Evolutionary conservation across 192 early-diverging fungal species (phyloP).

Genomic region (Jimgerdemannia flammicorona): DNA sequence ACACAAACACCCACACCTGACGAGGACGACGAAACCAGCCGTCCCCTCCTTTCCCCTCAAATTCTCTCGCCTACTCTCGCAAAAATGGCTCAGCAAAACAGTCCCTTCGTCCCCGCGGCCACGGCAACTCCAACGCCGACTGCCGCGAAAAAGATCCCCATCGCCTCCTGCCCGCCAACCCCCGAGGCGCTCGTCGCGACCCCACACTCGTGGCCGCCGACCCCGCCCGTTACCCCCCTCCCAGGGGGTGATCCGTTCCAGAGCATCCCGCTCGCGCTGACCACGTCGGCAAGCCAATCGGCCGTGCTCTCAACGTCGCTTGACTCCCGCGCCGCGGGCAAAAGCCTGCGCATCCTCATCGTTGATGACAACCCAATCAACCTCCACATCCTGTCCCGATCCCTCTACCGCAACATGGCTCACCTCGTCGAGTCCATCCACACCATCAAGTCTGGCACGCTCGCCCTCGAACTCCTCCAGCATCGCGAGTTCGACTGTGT

Average conservation of each 20-base stretch:
- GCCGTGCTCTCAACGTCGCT: slow-evolving; percentile 14
- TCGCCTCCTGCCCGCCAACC: slow-evolving; percentile 2
- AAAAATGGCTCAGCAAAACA: not conserved
- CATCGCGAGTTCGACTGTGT: slow-evolving; percentile 50
- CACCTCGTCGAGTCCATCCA: slow-evolving; percentile 38
- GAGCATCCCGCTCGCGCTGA: slow-evolving; percentile 28
- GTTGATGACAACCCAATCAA: slow-evolving; percentile 71
- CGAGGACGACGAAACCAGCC: not conserved
- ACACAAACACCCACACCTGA: not conserved
- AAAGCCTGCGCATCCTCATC: slow-evolving; percentile 44
- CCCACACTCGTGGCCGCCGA: slow-evolving; percentile 16
- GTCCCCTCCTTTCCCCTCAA: not conserved
- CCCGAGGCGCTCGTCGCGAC: slow-evolving; percentile 5
- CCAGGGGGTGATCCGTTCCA: slow-evolving; percentile 15
- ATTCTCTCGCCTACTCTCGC: not conserved
- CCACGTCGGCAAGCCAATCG: slow-evolving; percentile 23
- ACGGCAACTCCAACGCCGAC: not conserved
- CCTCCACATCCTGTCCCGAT: slow-evolving; percentile 51
- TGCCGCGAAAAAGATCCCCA: not conserved
- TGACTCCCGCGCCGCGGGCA: slow-evolving; percentile 15
- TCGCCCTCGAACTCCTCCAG: slow-evolving; percentile 43
- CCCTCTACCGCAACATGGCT: slow-evolving; percentile 50
- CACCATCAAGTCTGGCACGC: slow-evolving; percentile 42
- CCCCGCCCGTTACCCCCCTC: slow-evolving; percentile 20
- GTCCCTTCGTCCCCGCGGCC: not conserved